Evolutionary conservation across 768 basidiomycete species (phyloP).

Genomic region (Dendrothele bispora): DNA sequence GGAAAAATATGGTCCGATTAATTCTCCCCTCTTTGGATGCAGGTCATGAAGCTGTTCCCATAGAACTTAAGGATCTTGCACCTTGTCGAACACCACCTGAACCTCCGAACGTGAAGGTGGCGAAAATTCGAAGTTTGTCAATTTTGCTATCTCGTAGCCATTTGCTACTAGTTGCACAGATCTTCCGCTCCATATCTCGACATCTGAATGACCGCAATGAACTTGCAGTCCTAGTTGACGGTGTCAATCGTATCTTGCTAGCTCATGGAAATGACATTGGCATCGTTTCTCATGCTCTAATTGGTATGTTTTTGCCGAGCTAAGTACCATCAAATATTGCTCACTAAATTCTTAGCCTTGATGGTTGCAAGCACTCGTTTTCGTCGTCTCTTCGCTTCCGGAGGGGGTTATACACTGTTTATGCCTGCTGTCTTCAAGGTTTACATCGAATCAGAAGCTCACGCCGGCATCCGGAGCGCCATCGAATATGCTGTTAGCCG

Average conservation of each 20-base stretch:
- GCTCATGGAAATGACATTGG: constrained; percentile 72
- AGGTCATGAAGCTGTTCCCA: constrained; percentile 21
- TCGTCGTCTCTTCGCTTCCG: constrained; percentile 70
- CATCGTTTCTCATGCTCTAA: constrained; percentile 72
- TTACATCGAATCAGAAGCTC: constrained; percentile 59
- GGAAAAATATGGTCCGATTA: constrained; percentile 64
- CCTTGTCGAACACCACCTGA: constrained; percentile 29
- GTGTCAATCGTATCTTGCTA: constrained; percentile 67
- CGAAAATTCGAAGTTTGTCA: constrained; percentile 45
- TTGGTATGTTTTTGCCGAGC: constrained; percentile 46
- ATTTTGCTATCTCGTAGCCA: constrained; percentile 67
- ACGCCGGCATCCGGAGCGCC: constrained; percentile 59
- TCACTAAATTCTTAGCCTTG: constrained; percentile 41
- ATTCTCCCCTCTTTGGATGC: constrained; percentile 50
- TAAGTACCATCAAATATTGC: constrained; percentile 2
- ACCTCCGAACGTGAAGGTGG: constrained; percentile 11
- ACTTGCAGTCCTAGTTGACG: constrained; percentile 64
- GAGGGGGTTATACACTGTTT: constrained; percentile 72
- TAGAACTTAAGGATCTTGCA: constrained; percentile 49
- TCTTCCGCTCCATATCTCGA: constrained; percentile 71
- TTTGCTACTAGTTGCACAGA: constrained; percentile 64
- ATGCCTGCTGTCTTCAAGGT: constrained; percentile 72
- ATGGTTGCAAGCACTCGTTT: constrained; percentile 80
- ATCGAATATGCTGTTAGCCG: constrained; percentile 72
- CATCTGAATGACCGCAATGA: constrained; percentile 72